These are phyloP conservation scores for Trichoderma sp. DNA, from an alignment of 2,329 filamentous ascomycete species.

Conservation along the genomic window DNA sequence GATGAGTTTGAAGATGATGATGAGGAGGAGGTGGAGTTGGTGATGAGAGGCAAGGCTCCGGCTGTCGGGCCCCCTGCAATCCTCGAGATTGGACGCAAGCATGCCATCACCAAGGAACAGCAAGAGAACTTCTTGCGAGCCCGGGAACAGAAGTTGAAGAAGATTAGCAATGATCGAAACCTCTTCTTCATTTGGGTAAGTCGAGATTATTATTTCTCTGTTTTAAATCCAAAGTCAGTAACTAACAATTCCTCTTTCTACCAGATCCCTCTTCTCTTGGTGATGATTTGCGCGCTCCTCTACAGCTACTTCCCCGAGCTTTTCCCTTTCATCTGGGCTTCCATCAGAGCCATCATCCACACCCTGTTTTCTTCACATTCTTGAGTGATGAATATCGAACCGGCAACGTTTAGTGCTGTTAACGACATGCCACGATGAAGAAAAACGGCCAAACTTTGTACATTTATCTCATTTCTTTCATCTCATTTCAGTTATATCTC, in stretches of 20 bases:
- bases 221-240: not conserved
- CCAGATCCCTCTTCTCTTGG: conserved; percentile 49
- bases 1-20: conserved; percentile 22
- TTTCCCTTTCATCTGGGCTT: conserved; percentile 36
- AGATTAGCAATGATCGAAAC: conserved; percentile 60
- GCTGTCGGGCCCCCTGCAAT: conserved; percentile 35
- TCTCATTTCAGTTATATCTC: not conserved
- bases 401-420: conserved; percentile 11
- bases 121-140: conserved; percentile 61
- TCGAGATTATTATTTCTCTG: conserved; percentile 7
- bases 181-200: conserved; percentile 68
- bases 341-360: conserved; percentile 33
- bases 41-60: not conserved
- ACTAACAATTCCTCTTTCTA: conserved; percentile 24
- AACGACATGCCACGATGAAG: not conserved
- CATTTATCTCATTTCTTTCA: not conserved
- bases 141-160: conserved; percentile 61
- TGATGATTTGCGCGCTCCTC: conserved; percentile 49
- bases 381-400: conserved; percentile 20
- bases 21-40: conserved; percentile 29
- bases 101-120: conserved; percentile 62
- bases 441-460: not conserved
- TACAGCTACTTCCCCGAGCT: conserved; percentile 52
- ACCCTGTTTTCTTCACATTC: conserved; percentile 13
- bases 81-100: conserved; percentile 61